A percentile compares a stretch with the other conserved stretches of the same genome.
These are phyloP conservation scores for Colletotrichum kahawae DNA, from an alignment of 2,329 filamentous ascomycete species.

Conservation along the genomic window DNA sequence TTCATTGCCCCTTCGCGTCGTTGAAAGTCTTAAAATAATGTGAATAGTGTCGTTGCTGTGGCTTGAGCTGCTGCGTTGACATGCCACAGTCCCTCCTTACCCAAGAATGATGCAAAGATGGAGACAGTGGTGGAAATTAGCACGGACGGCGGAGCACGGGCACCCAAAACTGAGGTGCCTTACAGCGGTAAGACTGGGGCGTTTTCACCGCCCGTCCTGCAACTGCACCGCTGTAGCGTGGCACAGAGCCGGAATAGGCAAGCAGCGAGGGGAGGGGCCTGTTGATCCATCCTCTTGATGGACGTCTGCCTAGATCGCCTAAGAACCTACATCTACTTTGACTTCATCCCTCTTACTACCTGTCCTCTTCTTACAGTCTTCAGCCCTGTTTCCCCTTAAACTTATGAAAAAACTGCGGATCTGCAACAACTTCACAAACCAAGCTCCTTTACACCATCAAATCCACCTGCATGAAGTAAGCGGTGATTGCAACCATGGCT, in stretches of 20 bases:
- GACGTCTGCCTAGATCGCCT: slow-evolving; percentile 6
- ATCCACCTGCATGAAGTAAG: neutral
- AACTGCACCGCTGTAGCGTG: neutral
- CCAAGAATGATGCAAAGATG: neutral
- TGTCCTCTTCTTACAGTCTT: neutral
- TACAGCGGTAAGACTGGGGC: neutral
- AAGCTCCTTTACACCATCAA: neutral
- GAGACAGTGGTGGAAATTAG: neutral
- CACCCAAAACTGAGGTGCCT: neutral
- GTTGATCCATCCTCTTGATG: neutral
- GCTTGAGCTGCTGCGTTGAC: neutral
- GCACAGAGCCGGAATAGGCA: neutral
- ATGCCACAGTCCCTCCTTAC: neutral
- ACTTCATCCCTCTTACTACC: neutral
- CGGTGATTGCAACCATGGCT: slow-evolving; percentile 47
- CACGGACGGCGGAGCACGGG: neutral
- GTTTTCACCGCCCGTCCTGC: neutral
- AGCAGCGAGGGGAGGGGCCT: neutral
- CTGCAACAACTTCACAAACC: neutral
- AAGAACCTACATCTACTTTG: neutral
- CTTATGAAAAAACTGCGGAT: neutral
- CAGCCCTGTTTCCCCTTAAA: neutral
- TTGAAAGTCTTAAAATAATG: neutral
- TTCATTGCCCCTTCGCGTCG: neutral
- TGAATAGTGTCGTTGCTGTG: neutral